Percentiles rank a stretch among this genome's conserved stretches.
These are phyloP conservation scores for Catharanthus roseus DNA, from an alignment of 257 asterid species.

Conservation along the genomic window DNA sequence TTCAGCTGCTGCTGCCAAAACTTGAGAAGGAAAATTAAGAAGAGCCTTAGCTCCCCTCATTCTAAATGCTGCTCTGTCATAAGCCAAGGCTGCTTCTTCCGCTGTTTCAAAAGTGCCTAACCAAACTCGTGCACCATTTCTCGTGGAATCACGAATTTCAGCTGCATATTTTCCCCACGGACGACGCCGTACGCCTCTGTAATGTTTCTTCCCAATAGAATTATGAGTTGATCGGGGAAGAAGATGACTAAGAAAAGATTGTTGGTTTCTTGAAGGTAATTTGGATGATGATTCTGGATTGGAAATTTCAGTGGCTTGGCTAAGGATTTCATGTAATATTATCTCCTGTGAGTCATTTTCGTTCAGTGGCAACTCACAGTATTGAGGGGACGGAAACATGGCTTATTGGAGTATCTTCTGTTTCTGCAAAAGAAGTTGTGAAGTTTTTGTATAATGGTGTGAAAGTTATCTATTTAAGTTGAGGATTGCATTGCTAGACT, in stretches of 20 bases:
- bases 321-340: conserved; percentile 41
- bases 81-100: conserved; percentile 65
- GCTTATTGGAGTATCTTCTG: background rate
- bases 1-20: conserved; percentile 15
- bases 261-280: conserved; percentile 21
- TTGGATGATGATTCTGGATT: conserved; percentile 5
- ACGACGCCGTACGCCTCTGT: conserved; percentile 60
- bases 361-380: conserved; percentile 41
- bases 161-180: conserved; percentile 74
- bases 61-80: conserved; percentile 54
- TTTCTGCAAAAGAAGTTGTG: background rate
- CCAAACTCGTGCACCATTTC: conserved; percentile 52
- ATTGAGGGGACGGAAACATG: conserved; percentile 28
- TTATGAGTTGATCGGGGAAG: conserved; percentile 27
- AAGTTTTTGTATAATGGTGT: conserved; percentile 3
- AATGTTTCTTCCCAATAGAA: conserved; percentile 32
- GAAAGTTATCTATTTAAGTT: conserved; percentile 11
- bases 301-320: conserved; percentile 40
- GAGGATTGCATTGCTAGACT: too few relatives aligned
- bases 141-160: conserved; percentile 53
- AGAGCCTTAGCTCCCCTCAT: conserved; percentile 64
- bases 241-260: conserved; percentile 1
- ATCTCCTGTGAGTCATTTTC: conserved; percentile 51
- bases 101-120: conserved; percentile 61
- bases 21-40: conserved; percentile 51